phyloP scores from a whole-genome alignment of 169 alveolate species.

The Babesia bovis region DNA sequence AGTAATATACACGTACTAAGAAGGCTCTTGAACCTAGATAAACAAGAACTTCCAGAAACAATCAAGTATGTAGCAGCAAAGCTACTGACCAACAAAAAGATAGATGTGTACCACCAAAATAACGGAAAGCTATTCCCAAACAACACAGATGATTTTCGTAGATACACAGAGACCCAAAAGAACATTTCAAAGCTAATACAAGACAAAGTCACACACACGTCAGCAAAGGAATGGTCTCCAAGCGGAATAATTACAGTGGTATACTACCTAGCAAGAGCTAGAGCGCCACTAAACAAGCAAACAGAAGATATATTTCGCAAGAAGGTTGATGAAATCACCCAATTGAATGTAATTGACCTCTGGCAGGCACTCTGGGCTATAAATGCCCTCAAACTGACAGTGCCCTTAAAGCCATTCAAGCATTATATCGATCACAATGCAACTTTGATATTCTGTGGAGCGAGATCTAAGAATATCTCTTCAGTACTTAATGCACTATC shows the following conservation, averaged over 20 bases:
- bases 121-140: background rate
- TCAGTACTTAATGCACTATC: slow-evolving; percentile 21
- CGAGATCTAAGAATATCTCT: slow-evolving; percentile 16
- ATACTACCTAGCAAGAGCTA: slow-evolving; percentile 19
- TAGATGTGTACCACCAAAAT: background rate
- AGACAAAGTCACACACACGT: slow-evolving; percentile 21
- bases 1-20: background rate
- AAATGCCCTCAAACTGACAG: background rate
- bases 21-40: slow-evolving; percentile 19
- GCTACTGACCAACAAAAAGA: background rate
- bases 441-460: background rate
- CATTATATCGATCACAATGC: background rate
- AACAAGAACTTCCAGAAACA: slow-evolving; percentile 12
- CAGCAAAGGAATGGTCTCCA: slow-evolving; percentile 16
- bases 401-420: background rate
- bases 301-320: background rate
- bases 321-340: slow-evolving; percentile 1
- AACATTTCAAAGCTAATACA: slow-evolving; percentile 11
- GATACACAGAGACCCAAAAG: background rate
- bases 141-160: background rate
- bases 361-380: slow-evolving; percentile 22
- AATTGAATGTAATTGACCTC: slow-evolving; percentile 20
- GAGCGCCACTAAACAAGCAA: background rate
- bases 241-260: slow-evolving; percentile 18
- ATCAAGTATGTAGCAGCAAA: slow-evolving; percentile 36